Percentiles rank a stretch among this genome's conserved stretches.
Evolutionary conservation across 306 rosid genomes (phyloP).

Genomic region (Coriaria nepalensis): DNA sequence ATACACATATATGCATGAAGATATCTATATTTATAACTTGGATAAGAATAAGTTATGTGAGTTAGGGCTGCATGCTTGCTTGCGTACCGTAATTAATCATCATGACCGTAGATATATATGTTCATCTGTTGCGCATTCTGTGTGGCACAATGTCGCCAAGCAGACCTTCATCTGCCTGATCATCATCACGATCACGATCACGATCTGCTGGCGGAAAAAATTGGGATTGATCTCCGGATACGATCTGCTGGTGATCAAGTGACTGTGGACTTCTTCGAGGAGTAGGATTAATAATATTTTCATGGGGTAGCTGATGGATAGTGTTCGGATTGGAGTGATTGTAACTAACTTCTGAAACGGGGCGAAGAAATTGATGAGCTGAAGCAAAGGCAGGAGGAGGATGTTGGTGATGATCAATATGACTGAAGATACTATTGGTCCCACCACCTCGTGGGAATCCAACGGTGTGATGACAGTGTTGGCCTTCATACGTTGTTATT

Average conservation of each 20-base stretch:
- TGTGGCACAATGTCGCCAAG: constrained; percentile 86
- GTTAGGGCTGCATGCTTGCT: no score
- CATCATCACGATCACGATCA: constrained; percentile 2
- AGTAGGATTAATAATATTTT: background rate
- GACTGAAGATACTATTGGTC: no score
- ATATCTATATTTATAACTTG: no score
- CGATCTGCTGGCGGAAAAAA: background rate
- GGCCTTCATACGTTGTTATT: constrained; percentile 93
- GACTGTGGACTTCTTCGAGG: no score
- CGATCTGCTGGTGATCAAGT: no score
- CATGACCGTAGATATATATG: no score
- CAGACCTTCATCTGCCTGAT: constrained; percentile 48
- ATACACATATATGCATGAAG: no score
- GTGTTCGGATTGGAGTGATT: constrained; percentile 11
- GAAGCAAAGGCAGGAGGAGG: constrained; percentile 24
- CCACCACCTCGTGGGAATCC: constrained; percentile 58
- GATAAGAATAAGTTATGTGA: no score
- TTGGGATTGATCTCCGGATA: no score
- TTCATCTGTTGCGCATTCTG: constrained; percentile 44
- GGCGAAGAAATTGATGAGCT: constrained; percentile 25
- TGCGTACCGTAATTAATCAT: no score
- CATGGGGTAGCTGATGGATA: constrained; percentile 24
- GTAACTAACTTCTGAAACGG: constrained; percentile 39
- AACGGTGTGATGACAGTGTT: constrained; percentile 83
- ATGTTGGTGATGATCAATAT: constrained; percentile 2